phyloP scores from a whole-genome alignment of 805 yeast species.

The Metschnikowia lunata region DNA sequence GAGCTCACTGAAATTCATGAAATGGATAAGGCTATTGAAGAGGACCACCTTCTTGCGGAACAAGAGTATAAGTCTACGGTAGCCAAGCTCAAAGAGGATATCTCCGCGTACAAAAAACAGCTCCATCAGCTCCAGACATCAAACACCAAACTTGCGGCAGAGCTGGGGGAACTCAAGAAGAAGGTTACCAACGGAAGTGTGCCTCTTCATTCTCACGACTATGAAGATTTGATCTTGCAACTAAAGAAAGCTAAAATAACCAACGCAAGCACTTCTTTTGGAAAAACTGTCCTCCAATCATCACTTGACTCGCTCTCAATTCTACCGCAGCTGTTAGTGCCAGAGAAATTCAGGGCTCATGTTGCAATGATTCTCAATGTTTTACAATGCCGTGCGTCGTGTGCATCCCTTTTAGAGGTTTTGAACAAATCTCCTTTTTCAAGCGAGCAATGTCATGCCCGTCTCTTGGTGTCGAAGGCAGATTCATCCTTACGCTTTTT shows the following conservation, averaged over 20 bases:
- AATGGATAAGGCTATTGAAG: constrained; percentile 49
- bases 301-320: not conserved
- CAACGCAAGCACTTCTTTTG: not conserved
- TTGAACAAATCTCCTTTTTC: not conserved
- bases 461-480: not conserved
- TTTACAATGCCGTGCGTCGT: not conserved
- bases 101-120: constrained; percentile 1
- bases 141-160: constrained; percentile 1
- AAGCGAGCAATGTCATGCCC: not conserved
- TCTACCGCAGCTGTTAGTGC: constrained; percentile 2
- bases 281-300: not conserved
- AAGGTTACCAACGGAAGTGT: not conserved
- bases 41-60: constrained; percentile 40
- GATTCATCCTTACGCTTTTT: not conserved
- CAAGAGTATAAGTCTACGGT: constrained; percentile 28
- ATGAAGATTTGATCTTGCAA: constrained; percentile 3
- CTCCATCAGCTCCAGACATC: constrained; percentile 1
- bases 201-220: not conserved
- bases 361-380: not conserved
- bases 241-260: constrained; percentile 1
- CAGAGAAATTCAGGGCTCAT: constrained; percentile 1
- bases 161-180: constrained; percentile 4
- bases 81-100: constrained; percentile 1
- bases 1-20: constrained; percentile 49
- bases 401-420: constrained; percentile 1